Percentiles rank a stretch among this genome's conserved stretches.
phyloP scores from a whole-genome alignment of 2,329 filamentous ascomycete species.

The Trichoderma hamatum region DNA sequence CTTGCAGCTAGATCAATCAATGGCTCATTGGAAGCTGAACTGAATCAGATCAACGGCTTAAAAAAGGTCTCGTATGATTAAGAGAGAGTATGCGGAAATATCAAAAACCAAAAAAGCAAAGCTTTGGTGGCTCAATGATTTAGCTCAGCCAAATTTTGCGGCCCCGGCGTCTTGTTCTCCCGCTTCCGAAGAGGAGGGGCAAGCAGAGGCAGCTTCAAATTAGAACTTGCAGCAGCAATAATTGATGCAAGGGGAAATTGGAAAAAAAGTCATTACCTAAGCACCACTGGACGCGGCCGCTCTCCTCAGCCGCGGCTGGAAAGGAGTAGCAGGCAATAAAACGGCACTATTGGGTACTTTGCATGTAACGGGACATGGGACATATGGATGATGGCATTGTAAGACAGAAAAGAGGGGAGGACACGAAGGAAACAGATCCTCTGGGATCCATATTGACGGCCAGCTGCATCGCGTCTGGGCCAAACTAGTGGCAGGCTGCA shows the following conservation, averaged over 20 bases:
- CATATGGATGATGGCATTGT: not conserved
- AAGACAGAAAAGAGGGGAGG: not conserved
- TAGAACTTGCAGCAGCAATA: not conserved
- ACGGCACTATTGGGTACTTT: not conserved
- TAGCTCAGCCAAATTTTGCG: slow-evolving; percentile 22
- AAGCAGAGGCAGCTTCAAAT: not conserved
- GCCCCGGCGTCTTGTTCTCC: slow-evolving; percentile 6
- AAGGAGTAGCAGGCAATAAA: not conserved
- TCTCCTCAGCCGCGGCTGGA: not conserved
- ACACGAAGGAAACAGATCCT: not conserved
- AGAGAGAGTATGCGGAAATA: not conserved
- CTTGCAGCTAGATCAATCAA: not conserved
- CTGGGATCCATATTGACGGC: not conserved
- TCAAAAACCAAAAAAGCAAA: not conserved
- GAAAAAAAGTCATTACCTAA: not conserved
- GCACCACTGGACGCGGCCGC: not conserved
- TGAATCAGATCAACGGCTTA: slow-evolving; percentile 18
- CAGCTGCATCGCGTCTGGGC: not conserved
- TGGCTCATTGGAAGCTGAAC: not conserved
- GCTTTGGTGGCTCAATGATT: not conserved
- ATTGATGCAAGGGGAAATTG: not conserved
- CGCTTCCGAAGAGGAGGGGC: slow-evolving; percentile 12
- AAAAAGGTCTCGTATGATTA: not conserved
- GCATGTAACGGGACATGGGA: not conserved
- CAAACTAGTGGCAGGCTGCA: not conserved